Base-by-base conservation (phyloP, 2,329 filamentous ascomycete genomes). In the Cercospora zeina region DNA sequence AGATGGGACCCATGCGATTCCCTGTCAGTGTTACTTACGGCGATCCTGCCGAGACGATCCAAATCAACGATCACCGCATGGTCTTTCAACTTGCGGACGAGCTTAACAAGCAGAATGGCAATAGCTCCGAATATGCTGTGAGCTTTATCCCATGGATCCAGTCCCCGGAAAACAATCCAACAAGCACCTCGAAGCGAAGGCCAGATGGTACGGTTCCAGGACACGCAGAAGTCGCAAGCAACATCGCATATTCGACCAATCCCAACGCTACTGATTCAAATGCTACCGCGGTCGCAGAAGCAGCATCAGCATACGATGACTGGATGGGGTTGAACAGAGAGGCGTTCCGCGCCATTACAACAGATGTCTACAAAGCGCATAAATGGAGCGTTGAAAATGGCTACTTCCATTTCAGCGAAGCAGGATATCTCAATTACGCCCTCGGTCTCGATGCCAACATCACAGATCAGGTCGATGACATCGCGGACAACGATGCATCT, bases 1-100 rank as follows among this genome's bases (percentile, higher is more conserved):
- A 88, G 70, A 82, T 83, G 83, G 87, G 87, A 0, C 84, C 85
- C 0, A 88, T 89, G 85, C 77, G 86, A 1, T 85, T 89, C 66
- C 86, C 87, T 0, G 77, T 83, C 14, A 80, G 78, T 2, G 74
- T 79, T 14, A 77, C 72, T 1, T 80, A 83, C 65, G 71, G 79
- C 1, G 77, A 77, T 30, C 79, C 80, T n/a, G 85, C 86, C 65
- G 78, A 83, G 68, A 87, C 82, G 0, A 67, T 82, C 2, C 80
- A 85, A 62, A 85, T 88, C 65, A 80, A 82, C 8, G 87, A 89
- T 67, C 85, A 88, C 69, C 80, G 84, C 30, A 79, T 89, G 70
- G 84, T 88, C 0, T 88, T 87, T 72, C 84, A 88, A 70, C 78
- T 89, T 1, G 85, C 81, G 1, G 80, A 80, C 5, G 81, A 82